Percentiles rank a stretch among this genome's conserved stretches.
Conservation (phyloP, 805 yeast genomes). For the Candida andamanensis region DNA sequence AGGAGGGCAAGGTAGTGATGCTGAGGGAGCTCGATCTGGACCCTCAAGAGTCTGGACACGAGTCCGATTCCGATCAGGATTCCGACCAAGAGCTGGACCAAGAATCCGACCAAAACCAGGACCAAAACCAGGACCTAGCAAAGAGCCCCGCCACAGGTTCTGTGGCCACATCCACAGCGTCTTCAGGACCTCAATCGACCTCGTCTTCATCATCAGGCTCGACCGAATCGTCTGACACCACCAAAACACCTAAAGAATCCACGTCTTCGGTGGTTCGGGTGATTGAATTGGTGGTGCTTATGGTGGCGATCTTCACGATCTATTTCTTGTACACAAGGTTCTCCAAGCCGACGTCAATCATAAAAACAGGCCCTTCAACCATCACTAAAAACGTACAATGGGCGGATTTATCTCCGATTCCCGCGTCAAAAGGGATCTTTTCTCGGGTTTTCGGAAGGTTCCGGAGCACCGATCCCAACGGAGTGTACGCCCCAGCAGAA, state of each 20-base stretch:
- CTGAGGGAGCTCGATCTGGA: too few relatives aligned
- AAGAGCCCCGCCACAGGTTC: too few relatives aligned
- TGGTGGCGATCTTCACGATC: constrained; percentile 37
- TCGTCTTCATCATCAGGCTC: constrained; percentile 1
- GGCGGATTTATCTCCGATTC: constrained; percentile 39
- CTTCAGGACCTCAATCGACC: background rate
- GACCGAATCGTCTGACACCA: background rate
- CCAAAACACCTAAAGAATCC: background rate
- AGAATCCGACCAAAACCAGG: too few relatives aligned
- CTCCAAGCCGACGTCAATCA: constrained; percentile 38
- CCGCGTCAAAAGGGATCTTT: constrained; percentile 31
- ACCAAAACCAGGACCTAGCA: too few relatives aligned
- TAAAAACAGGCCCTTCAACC: constrained; percentile 28
- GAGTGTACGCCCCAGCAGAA: constrained; percentile 9
- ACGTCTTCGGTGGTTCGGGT: constrained; percentile 17
- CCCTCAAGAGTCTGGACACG: constrained; percentile 3
- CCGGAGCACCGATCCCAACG: constrained; percentile 16
- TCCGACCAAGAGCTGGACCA: background rate
- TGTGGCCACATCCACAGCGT: background rate
- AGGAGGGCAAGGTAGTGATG: too few relatives aligned
- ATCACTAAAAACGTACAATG: constrained; percentile 43
- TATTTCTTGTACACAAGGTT: constrained; percentile 34
- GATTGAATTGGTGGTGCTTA: constrained; percentile 35
- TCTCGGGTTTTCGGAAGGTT: constrained; percentile 30
- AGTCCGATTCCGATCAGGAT: too few relatives aligned